Evolutionary conservation across 23 red algal species (phyloP), one percentile per base, ranked within the genome.

Genomic region (Gracilaria gracilis): DNA sequence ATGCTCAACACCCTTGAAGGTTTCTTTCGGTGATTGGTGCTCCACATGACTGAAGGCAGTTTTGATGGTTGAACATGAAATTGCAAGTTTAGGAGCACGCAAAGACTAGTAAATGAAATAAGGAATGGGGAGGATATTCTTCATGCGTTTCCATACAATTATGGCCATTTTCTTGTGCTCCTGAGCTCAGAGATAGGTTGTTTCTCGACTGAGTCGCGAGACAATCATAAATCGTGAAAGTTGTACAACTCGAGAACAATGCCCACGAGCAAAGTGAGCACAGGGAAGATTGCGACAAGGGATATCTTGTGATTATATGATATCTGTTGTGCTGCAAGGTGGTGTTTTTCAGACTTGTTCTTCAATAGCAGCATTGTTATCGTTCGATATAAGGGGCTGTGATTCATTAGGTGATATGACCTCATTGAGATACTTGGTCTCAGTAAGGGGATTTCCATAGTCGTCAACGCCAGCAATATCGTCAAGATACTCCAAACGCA

Each of bases 401-500:
- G 67, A 73, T 73, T 73, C 67, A 42, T 73, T 9, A 23, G 67
- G 34, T 24, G 38, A 2, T 44, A 35, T 1, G 1, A 1, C 21
- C 7, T 40, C 33, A 37, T 35, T 40, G 7, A 40, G 20, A 73
- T 73, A 44, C 67, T 37, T 44, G 20, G 33, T 23, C 1, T 73
- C 17, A 35, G 20, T 20, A 23, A 73, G 21, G 21, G 67, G 67
- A 73, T 73, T 73, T 16, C 67, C 67, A 44, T 73, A 73, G 67
- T 73, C 67, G 44, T 73, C 67, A 40, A 73, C 67, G 2, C 67
- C 67, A 37, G 67, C 67, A 73, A 73, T 40, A 24, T 73, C 67
- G 28, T 73, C 67, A 24, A 73, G 67, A 20, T 73, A 73, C 34
- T 93, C 84, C 50, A 91, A 79, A 36, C 80, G 69, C 23, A 80